These are phyloP conservation scores for Leishmania lainsoni DNA, from an alignment of 208 protist species.

Conservation along the genomic window DNA sequence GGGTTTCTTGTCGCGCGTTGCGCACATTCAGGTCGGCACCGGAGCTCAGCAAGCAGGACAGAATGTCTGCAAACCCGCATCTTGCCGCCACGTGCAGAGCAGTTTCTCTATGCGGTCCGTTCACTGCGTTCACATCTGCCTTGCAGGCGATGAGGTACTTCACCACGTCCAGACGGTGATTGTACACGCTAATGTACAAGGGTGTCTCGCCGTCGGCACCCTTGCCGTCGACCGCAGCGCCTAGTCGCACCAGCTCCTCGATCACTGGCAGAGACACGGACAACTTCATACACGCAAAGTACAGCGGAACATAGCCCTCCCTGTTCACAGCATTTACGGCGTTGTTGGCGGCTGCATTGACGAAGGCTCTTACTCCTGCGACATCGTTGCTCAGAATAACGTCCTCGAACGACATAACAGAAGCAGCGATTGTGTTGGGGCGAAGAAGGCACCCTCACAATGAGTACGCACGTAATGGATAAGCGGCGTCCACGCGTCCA, in stretches of 20 bases:
- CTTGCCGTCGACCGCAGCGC: constrained; percentile 64
- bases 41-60: constrained; percentile 45
- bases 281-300: constrained; percentile 86
- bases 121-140: constrained; percentile 64
- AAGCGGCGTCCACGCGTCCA: neutral
- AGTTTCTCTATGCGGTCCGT: constrained; percentile 63
- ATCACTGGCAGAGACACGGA: constrained; percentile 46
- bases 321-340: constrained; percentile 36
- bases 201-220: constrained; percentile 71
- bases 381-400: constrained; percentile 41
- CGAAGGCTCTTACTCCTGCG: constrained; percentile 17
- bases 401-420: constrained; percentile 22
- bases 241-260: constrained; percentile 52
- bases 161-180: constrained; percentile 62
- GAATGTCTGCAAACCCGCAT: constrained; percentile 49
- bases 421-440: neutral
- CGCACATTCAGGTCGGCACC: constrained; percentile 71
- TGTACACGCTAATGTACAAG: constrained; percentile 85
- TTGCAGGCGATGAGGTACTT: constrained; percentile 61
- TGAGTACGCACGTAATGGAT: neutral
- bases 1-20: constrained; percentile 76
- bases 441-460: neutral
- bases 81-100: constrained; percentile 74
- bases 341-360: constrained; percentile 13
- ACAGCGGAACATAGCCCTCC: constrained; percentile 83